Base-by-base conservation (phyloP, 345 rosid species). In the Linum lewisii region DNA sequence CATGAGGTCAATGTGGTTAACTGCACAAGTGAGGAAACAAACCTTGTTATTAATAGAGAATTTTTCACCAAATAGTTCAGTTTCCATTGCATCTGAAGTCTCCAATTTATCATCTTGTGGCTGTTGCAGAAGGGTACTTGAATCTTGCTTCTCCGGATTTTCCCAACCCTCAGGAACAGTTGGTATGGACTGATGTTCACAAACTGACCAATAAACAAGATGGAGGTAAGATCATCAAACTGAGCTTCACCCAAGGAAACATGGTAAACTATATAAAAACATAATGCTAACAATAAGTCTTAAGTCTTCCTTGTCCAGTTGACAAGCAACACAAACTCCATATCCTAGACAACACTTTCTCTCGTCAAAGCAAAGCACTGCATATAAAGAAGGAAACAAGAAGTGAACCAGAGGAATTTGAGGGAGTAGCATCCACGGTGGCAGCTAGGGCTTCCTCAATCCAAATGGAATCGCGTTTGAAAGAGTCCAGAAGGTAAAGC, bases 31-130 rank as follows among this genome's bases (percentile, higher is more conserved):
- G 34, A 47, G 0, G 7, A 24, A 26, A 16, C 18, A 45, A 49
- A 83, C 85, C 88, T 79, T 77, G 76, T 77, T 78, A 22, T 60
- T 73, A 10, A 73, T 26, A 20, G 85, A 79, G 68, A 79, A 42
- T 51, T 53, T 75, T 23, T 81, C 88, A 63, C 79, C 84, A 52
- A 73, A 66, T 37, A 78, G 56, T 57, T 64, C 78, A 9, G 76
- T 44, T 0, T 65, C 66, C 69, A 75, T 63, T 26, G 47, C 6
- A 47, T 67, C 29, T 16, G 73, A 63, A 24, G 64, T 68, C 61
- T 34, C 52, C 32, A 10, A 21, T 47, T 54, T 64, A 53, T 29
- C 63, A 23, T 32, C 29, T 22, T 51, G 64, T 26, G 64, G 24
- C 47, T 38, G 24, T 37, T 38, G 69, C 16, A 47, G 61, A 24